phyloP scores from a whole-genome alignment of 495 filamentous ascomycete species.

The Paragyromitra xinjiangensis region DNA sequence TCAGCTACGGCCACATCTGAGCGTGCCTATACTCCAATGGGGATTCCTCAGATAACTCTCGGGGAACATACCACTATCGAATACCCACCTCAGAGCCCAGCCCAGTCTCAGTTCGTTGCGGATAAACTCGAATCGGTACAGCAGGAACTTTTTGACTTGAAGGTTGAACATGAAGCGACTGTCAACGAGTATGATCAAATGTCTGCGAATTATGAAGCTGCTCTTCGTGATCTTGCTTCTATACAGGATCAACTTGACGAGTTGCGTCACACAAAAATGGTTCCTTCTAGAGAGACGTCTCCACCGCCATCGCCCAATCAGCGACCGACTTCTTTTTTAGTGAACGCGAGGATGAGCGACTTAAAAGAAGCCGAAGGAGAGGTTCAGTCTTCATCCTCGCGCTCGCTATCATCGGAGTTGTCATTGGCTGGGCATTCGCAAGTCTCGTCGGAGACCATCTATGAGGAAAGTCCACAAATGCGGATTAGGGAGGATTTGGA shows the following conservation, averaged over 20 bases:
- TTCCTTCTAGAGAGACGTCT: constrained; percentile 61
- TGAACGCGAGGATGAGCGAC: constrained; percentile 76
- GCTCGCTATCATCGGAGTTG: constrained; percentile 94
- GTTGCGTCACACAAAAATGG: constrained; percentile 70
- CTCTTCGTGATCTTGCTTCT: constrained; percentile 78
- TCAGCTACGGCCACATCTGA: constrained; percentile 38
- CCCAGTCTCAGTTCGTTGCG: constrained; percentile 83
- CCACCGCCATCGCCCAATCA: constrained; percentile 68
- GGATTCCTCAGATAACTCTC: constrained; percentile 50
- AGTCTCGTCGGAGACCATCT: constrained; percentile 57
- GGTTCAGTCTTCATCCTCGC: constrained; percentile 85
- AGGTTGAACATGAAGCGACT: constrained; percentile 86
- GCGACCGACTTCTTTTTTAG: constrained; percentile 92
- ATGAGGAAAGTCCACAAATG: constrained; percentile 42
- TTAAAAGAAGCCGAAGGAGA: constrained; percentile 75
- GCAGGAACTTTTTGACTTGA: constrained; percentile 90
- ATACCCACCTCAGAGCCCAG: constrained; percentile 70
- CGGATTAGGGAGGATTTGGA: constrained; percentile 56
- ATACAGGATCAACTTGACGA: constrained; percentile 89
- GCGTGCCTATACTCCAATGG: constrained; percentile 35
- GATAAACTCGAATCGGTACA: constrained; percentile 93
- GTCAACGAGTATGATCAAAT: constrained; percentile 82
- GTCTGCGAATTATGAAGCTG: constrained; percentile 88
- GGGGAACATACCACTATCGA: constrained; percentile 55
- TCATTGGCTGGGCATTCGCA: constrained; percentile 90